Base-by-base conservation (phyloP, 2,329 filamentous ascomycete species). In the Leptographium radiaticola region DNA sequence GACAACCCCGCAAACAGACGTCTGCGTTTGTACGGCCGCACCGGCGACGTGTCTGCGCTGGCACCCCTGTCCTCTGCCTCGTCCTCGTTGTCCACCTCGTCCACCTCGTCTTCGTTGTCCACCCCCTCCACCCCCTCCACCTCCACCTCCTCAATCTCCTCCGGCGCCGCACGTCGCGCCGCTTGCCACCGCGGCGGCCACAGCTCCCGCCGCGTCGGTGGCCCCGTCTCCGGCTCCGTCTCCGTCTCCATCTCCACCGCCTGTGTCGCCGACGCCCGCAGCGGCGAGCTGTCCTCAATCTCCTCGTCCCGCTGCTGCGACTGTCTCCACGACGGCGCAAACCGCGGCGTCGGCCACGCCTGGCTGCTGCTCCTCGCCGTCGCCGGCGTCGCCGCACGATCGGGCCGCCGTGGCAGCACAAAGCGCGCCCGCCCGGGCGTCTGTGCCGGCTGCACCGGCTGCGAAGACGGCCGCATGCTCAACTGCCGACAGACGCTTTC, bases 241-340 rank as follows among this genome's bases (percentile, higher is more conserved):
- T 13, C 20, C 16, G 47, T 15, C 13, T 46, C 36, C 38, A 46
- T 39, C 30, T 46, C 8, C n/a, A 31, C n/a, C 6, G 42, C 34
- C 36, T 34, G 30, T 15, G 6, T 6, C 20, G 18, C 10, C 11
- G 25, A 20, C 25, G n/a, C 39, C 5, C 18, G 20, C 15, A 31
- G 49, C 11, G 55, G 53, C 2, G 55, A 57, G 43, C 57, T 58
- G 13, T 45, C 52, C 15, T 58, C 57, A 49, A 58, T 57, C 2
- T 40, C 47, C 5, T 58, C 57, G 16, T 33, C 49, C n/a, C 16
- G 12, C 5, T 46, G 54, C 12, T 52, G 49, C 20, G 39, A 25
- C 42, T 45, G 49, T 4, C 9, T 46, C 54, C 56, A 53, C 7
- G 56, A 55, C 7, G 51, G 54, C 8, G 38, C 48, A 25, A 56